Base-by-base conservation (phyloP, 805 yeast genomes). In the Kurtzmaniella fragi region DNA sequence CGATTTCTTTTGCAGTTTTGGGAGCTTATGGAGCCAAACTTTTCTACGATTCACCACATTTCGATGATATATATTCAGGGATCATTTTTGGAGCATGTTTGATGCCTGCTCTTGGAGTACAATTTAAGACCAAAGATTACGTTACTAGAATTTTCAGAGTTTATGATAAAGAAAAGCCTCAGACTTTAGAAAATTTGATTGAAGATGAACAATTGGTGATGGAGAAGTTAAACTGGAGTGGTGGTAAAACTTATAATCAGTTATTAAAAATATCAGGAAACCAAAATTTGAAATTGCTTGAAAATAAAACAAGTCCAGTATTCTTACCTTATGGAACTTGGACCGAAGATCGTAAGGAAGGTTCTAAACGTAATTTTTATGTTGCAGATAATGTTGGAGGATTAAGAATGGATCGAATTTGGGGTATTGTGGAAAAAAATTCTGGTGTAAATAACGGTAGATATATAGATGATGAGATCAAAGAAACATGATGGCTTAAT, bases 331-430 rank as follows among this genome's bases (percentile, higher is more conserved):
- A 62, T 39, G 46, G 56, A 12, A 47, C 61, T 5, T 65, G 79
- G 69, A 54, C 63, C 27, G 72, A 71, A 32, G 71, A 69, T 33
- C 53, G 57, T 5, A 61, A 58, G 23, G 46, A 66, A 5, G 63
- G 64, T 1, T 46, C 50, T 3, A 55, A 59, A 8, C 62, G 73
- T 35, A 56, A 61, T 13, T 78, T 67, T 54, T 83, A 78, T 50
- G 74, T 86, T 2, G 75, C 71, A 12, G 95, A 86, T 51, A 82
- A 85, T 46, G 66, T 83, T 32, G 93, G 95, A 2, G 95, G 95
- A 2, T 62, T 84, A 54, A 77, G 78, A 46, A 86, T 86, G 95
- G 93, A 86, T 50, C 64, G 95, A 39, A 61, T 86, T 4, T 82
- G 95, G 91, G 88, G 90, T 0, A 75, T 84, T n/a, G 77, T 83